Evolutionary conservation across 306 rosid species (phyloP), one percentile per base, ranked within the genome.

Genomic region (Sindora glabra): DNA sequence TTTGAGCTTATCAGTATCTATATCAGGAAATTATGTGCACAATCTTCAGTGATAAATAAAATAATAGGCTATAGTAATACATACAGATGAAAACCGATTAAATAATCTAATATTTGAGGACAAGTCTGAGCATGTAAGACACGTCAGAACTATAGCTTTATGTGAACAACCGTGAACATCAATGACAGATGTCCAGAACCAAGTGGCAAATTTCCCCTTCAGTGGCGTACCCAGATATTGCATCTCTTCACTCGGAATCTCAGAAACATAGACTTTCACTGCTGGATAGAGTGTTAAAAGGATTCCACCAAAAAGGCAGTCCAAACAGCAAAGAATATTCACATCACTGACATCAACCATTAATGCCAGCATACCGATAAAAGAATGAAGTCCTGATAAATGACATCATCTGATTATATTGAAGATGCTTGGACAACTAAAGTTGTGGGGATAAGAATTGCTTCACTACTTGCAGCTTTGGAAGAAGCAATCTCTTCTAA

Each of bases 401-500:
- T 29, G 42, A 66, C 33, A 32, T 34, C 27, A n/a, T 26, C 38
- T 34, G 10, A 62, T 47, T 56, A 58, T 41, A 42, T 17, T 25
- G 59, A 66, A 38, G 65, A 34, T 66, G 68, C 67, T 37, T 48
- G 45, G 50, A 36, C 7, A 5, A 76, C 15, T 47, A 16, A 18
- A 15, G 39, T 50, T 30, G 4, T 6, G 14, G 77, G 42, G 58
- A 59, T 65, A 40, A 77, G 65, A 63, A 57, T 77, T 16, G 81
- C 74, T 63, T 66, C 67, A 41, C 73, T 46, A 58, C 63, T 71
- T 22, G 79, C 74, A 51, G 76, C 67, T 33, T 82, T 74, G 19
- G 77, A 60, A 27, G 84, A 69, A 59, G 86, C 86, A 70, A 82
- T 41, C 68, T 79, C 89, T 67, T 82, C 89, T 46, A 86, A 56